phyloP scores from a whole-genome alignment of 352 stramenopile species.

The Saprolegnia parasitica region DNA sequence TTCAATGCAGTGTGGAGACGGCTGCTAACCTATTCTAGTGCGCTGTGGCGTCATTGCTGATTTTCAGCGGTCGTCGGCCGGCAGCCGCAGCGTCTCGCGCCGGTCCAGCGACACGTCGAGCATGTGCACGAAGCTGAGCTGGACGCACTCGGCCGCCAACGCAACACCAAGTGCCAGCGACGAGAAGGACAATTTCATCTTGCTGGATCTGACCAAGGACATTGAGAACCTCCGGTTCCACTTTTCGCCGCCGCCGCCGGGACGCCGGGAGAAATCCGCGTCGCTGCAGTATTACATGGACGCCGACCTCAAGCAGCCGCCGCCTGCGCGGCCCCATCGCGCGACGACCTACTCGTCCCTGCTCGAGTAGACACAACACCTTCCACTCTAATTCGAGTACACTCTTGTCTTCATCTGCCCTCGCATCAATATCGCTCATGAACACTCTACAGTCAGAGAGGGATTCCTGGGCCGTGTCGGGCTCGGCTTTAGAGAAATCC shows the following conservation, averaged over 20 bases:
- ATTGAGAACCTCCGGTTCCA: conserved; percentile 9
- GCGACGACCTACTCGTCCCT: conserved; percentile 7
- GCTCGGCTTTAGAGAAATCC: too few species aligned
- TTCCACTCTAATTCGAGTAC: not conserved
- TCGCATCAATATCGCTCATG: too few species aligned
- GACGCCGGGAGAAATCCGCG: not conserved
- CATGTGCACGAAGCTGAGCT: conserved; percentile 2
- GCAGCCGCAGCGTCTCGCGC: not conserved
- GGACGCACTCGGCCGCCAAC: not conserved
- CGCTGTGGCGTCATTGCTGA: conserved; percentile 8
- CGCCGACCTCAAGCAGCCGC: conserved; percentile 5
- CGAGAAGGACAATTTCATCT: not conserved
- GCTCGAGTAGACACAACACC: not conserved
- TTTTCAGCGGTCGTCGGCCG: not conserved
- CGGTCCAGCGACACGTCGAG: not conserved
- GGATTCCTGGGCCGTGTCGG: too few species aligned
- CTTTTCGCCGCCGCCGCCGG: not conserved
- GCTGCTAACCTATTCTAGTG: not conserved
- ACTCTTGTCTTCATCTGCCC: too few species aligned
- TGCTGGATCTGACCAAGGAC: conserved; percentile 9
- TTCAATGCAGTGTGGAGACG: too few species aligned
- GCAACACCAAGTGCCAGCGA: not conserved
- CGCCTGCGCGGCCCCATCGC: not conserved
- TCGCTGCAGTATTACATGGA: conserved; percentile 18
- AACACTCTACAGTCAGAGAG: too few species aligned